A percentile compares a stretch with the other conserved stretches of the same genome.
phyloP scores from a whole-genome alignment of 1,284 basidiomycete species.

The Malassezia sympodialis region DNA sequence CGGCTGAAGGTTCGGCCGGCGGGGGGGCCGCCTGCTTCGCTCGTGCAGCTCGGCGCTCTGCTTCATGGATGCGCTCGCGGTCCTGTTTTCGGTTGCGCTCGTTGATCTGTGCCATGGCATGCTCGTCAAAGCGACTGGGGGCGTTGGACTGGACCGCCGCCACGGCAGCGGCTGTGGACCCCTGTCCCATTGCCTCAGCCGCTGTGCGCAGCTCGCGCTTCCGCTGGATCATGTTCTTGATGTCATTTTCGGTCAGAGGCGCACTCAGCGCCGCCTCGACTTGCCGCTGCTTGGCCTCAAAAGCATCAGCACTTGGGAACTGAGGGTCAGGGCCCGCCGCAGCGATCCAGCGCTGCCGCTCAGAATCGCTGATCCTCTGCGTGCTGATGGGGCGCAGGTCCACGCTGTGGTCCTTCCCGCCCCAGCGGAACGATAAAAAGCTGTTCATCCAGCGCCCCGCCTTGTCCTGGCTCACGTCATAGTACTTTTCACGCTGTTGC shows the following conservation, averaged over 20 bases:
- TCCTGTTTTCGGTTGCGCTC: conserved; percentile 77
- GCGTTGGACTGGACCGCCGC: background rate
- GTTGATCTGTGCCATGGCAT: conserved; percentile 66
- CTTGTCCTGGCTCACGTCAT: conserved; percentile 58
- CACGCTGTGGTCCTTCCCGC: conserved; percentile 22
- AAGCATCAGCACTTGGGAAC: conserved; percentile 18
- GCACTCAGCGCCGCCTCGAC: conserved; percentile 26
- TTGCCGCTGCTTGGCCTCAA: conserved; percentile 24
- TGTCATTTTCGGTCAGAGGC: conserved; percentile 33
- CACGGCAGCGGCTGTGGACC: background rate
- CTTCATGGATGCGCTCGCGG: conserved; percentile 63
- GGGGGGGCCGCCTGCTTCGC: conserved; percentile 54
- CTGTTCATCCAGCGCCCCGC: conserved; percentile 33
- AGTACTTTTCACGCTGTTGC: conserved; percentile 55
- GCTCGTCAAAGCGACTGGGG: conserved; percentile 49
- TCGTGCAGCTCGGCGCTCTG: conserved; percentile 59
- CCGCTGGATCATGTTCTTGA: conserved; percentile 23
- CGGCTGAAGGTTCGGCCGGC: background rate
- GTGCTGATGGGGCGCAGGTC: conserved; percentile 22
- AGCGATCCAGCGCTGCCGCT: conserved; percentile 30
- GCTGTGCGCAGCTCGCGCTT: conserved; percentile 24
- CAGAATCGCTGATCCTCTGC: conserved; percentile 24
- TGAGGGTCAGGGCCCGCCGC: conserved; percentile 12
- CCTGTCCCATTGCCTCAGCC: conserved; percentile 9
- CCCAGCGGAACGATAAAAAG: conserved; percentile 26